Evolutionary conservation across 495 filamentous ascomycete genomes (phyloP).

Genomic region (Aspergillus kassunensis): DNA sequence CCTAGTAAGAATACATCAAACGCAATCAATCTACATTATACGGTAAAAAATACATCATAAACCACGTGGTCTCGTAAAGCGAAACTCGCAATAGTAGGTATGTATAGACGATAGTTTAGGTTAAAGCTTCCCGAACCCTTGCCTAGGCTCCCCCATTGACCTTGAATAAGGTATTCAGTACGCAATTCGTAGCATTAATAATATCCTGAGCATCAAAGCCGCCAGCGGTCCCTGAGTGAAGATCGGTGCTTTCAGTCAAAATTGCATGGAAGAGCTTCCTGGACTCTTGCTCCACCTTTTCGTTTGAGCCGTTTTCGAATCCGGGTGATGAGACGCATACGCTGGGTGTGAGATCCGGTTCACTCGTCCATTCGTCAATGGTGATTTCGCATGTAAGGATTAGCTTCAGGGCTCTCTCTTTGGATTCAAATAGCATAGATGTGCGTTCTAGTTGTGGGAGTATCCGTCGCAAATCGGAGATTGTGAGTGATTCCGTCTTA

Average conservation of each 20-base stretch:
- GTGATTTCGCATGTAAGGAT: slow-evolving; percentile 32
- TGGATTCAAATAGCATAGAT: slow-evolving; percentile 35
- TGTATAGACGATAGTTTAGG: not conserved
- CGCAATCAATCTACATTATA: not conserved
- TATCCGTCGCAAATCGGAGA: slow-evolving; percentile 28
- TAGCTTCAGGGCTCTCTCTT: slow-evolving; percentile 16
- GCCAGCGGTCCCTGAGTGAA: slow-evolving; percentile 7
- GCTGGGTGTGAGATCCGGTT: slow-evolving; percentile 33
- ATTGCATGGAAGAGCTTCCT: slow-evolving; percentile 40
- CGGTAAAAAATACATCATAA: not conserved
- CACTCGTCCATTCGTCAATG: slow-evolving; percentile 41
- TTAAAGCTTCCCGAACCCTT: no score
- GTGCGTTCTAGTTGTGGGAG: slow-evolving; percentile 39
- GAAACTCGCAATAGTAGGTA: not conserved
- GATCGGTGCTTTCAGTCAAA: slow-evolving; percentile 23
- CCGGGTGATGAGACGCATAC: slow-evolving; percentile 30
- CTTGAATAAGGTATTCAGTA: slow-evolving; percentile 32
- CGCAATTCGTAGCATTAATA: slow-evolving; percentile 32
- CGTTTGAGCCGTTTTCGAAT: slow-evolving; percentile 13
- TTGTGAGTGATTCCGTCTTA: slow-evolving; percentile 14
- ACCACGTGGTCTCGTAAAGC: not conserved
- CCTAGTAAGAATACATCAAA: no score
- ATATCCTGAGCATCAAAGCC: slow-evolving; percentile 26
- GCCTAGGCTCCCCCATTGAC: not conserved
- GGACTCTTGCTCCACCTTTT: slow-evolving; percentile 34